Base-by-base conservation (phyloP, 2,329 filamentous ascomycete species). In the Hymenoscyphus fraxineus region DNA sequence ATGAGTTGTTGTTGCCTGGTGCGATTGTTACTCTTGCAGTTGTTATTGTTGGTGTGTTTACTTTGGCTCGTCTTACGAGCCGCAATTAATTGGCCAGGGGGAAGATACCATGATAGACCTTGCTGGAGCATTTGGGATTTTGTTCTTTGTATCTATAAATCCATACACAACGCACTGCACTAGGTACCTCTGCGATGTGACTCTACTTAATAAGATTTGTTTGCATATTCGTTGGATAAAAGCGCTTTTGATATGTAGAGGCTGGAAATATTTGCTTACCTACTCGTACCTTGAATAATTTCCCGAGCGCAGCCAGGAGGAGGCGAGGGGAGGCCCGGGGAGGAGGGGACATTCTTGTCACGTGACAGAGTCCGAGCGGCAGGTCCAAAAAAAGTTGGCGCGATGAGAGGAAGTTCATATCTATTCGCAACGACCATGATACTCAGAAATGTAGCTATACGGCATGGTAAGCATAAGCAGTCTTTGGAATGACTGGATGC, bases 1-100 rank as follows among this genome's bases (percentile, higher is more conserved):
- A 99, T 74, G 95, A 99, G 74, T 81, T 98, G 62, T 82, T 99
- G 19, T 84, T 98, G 54, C 95, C 95, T 0, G 95, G 95, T 69
- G 95, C 95, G 22, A 94, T 99, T 75, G 93, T 95, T 64, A 93
- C 93, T n/a, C 80, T 99, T 74, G 95, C 94, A 10, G 92, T 96
- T 55, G 93, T 97, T 44, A 97, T 99, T 77, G 83, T 96, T 51
- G 92, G 91, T 69, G 94, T 98, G 12, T 99, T 99, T 79, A 88
- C 93, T 54, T 87, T 99, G 73, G 88, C 91, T 66, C 87, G 93
- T 69, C 80, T 88, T 54, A 82, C 79, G 16, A 81, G 78, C 66
- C 79, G 81, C 72, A 39, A 61, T 39, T 61, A 27, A 60, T 44
- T n/a, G 16, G 9, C 32, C 32, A 22, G 47, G 19, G 32, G 13